A percentile compares a stretch with the other conserved stretches of the same genome.
These are phyloP conservation scores for Phialemonium atrogriseum DNA, from an alignment of 2,329 filamentous ascomycete genomes.

Conservation along the genomic window DNA sequence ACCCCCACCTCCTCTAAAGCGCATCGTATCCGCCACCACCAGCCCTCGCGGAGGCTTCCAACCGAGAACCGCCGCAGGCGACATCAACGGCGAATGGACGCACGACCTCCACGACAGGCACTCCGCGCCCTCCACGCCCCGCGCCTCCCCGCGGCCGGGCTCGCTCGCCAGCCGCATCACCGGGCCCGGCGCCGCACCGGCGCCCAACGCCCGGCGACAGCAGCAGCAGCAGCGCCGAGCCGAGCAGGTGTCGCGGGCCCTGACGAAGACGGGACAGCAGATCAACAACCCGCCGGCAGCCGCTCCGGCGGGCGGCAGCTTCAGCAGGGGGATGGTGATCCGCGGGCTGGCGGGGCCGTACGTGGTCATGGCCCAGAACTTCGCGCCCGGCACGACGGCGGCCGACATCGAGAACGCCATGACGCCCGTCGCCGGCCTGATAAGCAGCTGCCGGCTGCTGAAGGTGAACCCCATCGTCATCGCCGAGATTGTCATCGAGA, in stretches of 20 bases:
- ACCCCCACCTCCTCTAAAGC: constrained; percentile 12
- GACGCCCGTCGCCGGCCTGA: constrained; percentile 62
- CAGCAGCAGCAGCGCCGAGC: constrained; percentile 27
- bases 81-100: constrained; percentile 62
- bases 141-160: constrained; percentile 20
- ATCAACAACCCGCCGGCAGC: neutral
- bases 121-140: constrained; percentile 30
- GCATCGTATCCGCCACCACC: constrained; percentile 22
- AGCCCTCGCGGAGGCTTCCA: constrained; percentile 13
- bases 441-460: constrained; percentile 59
- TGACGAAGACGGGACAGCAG: constrained; percentile 29
- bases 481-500: constrained; percentile 68
- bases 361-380: constrained; percentile 70
- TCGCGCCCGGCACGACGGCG: constrained; percentile 71
- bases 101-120: constrained; percentile 55
- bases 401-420: constrained; percentile 79
- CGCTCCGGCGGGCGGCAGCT: constrained; percentile 20
- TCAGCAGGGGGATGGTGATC: constrained; percentile 53
- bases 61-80: constrained; percentile 32
- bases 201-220: constrained; percentile 14
- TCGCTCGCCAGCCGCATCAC: constrained; percentile 32
- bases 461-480: constrained; percentile 64
- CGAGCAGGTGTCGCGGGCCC: constrained; percentile 35
- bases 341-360: constrained; percentile 66
- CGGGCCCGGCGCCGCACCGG: constrained; percentile 9